These are phyloP conservation scores for Penicillium sp. DNA, from an alignment of 2,329 filamentous ascomycete species.

Conservation along the genomic window DNA sequence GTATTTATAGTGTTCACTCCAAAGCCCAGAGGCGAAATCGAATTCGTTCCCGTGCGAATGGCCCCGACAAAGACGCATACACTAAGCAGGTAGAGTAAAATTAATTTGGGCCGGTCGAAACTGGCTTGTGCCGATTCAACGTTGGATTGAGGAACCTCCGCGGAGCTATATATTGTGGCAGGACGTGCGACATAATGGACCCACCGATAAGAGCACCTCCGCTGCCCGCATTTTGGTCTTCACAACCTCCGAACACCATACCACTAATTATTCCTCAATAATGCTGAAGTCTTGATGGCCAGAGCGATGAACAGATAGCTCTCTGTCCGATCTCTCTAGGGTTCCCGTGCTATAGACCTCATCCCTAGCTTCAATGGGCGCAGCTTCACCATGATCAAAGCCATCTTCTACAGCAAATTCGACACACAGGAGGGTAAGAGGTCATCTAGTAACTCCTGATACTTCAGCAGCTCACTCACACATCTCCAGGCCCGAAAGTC, in stretches of 20 bases:
- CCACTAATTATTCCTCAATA: background rate
- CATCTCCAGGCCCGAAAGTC: conserved; percentile 55
- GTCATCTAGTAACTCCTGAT: background rate
- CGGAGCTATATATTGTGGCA: background rate
- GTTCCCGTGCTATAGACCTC: background rate
- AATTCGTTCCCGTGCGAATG: too few relatives aligned
- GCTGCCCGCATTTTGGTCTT: background rate
- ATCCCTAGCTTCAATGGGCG: conserved; percentile 2
- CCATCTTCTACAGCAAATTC: conserved; percentile 67
- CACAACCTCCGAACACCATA: background rate
- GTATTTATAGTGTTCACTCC: too few relatives aligned
- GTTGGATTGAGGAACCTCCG: background rate
- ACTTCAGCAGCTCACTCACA: background rate
- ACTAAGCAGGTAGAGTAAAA: too few relatives aligned
- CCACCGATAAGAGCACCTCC: conserved; percentile 4
- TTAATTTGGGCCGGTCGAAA: too few relatives aligned
- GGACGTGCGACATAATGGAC: background rate
- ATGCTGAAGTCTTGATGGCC: background rate
- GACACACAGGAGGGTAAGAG: conserved; percentile 55
- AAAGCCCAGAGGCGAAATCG: too few relatives aligned
- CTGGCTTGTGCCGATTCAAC: background rate
- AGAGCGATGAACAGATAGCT: background rate
- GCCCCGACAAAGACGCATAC: too few relatives aligned
- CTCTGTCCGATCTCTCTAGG: background rate
- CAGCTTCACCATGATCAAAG: conserved; percentile 54